phyloP scores from a whole-genome alignment of 768 basidiomycete species.

The Grammothele lineata region DNA sequence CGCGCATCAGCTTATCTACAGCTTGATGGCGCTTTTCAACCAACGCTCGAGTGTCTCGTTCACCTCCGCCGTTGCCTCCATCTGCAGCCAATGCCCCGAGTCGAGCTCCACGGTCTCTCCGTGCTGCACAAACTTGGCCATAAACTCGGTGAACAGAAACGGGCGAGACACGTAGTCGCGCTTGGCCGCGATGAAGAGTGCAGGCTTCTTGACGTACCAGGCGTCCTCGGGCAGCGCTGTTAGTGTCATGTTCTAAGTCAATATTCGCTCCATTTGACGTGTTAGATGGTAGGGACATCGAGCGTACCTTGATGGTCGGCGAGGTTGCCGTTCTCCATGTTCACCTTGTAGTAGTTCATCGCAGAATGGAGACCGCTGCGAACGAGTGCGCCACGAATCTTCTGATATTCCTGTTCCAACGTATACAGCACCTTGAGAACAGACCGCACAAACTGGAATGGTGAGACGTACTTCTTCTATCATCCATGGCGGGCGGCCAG shows the following conservation, averaged over 20 bases:
- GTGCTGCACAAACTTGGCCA: slow-evolving; percentile 24
- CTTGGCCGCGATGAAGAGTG: slow-evolving; percentile 31
- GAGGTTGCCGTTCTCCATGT: slow-evolving; percentile 22
- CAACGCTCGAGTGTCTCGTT: slow-evolving; percentile 32
- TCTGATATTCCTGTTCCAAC: slow-evolving; percentile 22
- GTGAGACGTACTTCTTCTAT: slow-evolving; percentile 30
- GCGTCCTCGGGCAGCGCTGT: slow-evolving; percentile 17
- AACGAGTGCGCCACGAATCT: slow-evolving; percentile 20
- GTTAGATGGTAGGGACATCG: slow-evolving; percentile 1
- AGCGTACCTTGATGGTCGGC: slow-evolving; percentile 25
- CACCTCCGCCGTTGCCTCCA: slow-evolving; percentile 31
- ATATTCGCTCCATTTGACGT: not conserved
- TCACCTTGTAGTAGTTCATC: slow-evolving; percentile 34
- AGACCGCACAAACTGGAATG: too few species aligned
- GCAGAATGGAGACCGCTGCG: slow-evolving; percentile 30
- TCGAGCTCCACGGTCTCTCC: slow-evolving; percentile 30
- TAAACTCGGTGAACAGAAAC: slow-evolving; percentile 17
- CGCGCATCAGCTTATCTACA: too few species aligned
- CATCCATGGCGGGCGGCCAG: slow-evolving; percentile 26
- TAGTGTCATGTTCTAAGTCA: not conserved
- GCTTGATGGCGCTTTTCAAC: slow-evolving; percentile 12
- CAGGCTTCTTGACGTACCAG: slow-evolving; percentile 28
- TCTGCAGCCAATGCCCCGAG: slow-evolving; percentile 34
- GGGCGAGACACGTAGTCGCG: slow-evolving; percentile 30
- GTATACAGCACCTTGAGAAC: too few species aligned